Base-by-base conservation (phyloP, 176 grass and related monocot genomes). In the Triticum monococcum region DNA sequence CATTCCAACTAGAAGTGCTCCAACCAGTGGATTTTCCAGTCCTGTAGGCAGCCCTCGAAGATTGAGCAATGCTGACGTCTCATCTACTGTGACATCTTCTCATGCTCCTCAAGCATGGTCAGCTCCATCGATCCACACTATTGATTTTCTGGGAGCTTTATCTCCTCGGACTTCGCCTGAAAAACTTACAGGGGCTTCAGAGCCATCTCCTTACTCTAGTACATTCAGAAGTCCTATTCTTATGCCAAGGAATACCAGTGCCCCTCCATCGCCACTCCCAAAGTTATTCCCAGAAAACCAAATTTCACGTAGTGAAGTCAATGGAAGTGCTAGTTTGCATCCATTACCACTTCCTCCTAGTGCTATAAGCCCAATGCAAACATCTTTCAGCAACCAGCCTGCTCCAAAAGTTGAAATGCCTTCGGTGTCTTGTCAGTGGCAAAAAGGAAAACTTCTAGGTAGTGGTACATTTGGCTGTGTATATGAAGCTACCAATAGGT, bases 381-480 rank as follows among this genome's bases (percentile, higher is more conserved):
- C 86, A 84, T 32, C 26, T 45, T 86, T 90, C 77, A 70, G 26
- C 76, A 82, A 84, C 82, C 90, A 95, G 37, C 30, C 80, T 86
- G 77, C 70, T 69, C 57, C 87, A 80, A 92, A 90, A 86, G 38
- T 69, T 85, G 89, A 84, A 89, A 84, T 81, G 78, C 57, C 80
- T 43, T 84, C 86, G 64, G 84, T 94, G 76, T 75, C 91, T 79
- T 87, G 88, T 89, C 90, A 94, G 60, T 98, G 96, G 96, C 91
- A 94, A 74, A 98, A 98, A 80, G 96, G 93, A 81, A 88, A 71
- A 75, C 93, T 94, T 75, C 92, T 98, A 54, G 96, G 96, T 32
- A 95, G 93, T 62, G 96, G 96, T 65, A 98, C 96, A 82, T 98
- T 95, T 91, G 96, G 96, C 10, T 94, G 89, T 91, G 96, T 98